Conservation (phyloP, 2,329 filamentous ascomycete species). For the Calonectria pseudoturangicola region DNA sequence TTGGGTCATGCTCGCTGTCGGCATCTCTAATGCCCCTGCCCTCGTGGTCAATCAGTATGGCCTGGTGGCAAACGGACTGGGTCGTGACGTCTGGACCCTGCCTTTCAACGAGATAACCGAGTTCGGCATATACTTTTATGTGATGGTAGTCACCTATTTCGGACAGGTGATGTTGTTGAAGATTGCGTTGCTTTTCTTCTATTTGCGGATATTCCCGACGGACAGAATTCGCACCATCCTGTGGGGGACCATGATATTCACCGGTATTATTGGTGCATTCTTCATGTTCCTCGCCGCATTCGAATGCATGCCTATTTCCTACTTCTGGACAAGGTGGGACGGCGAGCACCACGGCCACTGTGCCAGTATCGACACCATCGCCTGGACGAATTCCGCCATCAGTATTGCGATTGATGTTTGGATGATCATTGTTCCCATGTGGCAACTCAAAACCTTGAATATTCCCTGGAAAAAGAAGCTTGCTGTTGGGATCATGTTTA, state of each 20-base stretch:
- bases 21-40: not conserved
- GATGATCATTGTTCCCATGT: not conserved
- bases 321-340: slow-evolving; percentile 40
- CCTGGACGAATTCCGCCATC: slow-evolving; percentile 37
- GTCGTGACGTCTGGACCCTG: slow-evolving; percentile 34
- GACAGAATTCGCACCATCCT: not conserved
- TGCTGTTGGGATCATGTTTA: slow-evolving; percentile 11
- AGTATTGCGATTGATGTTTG: slow-evolving; percentile 34
- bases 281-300: slow-evolving; percentile 23
- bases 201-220: slow-evolving; percentile 37
- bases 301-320: slow-evolving; percentile 34
- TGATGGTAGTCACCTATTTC: slow-evolving; percentile 30
- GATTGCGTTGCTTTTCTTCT: slow-evolving; percentile 39
- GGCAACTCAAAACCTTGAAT: not conserved
- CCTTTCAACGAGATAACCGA: slow-evolving; percentile 23
- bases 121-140: slow-evolving; percentile 33
- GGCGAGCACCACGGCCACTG: slow-evolving; percentile 28
- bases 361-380: slow-evolving; percentile 8
- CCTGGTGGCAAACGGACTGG: slow-evolving; percentile 35
- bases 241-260: slow-evolving; percentile 30
- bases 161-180: slow-evolving; percentile 36
- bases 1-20: not conserved
- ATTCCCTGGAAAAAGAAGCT: slow-evolving; percentile 14
- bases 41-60: not conserved
- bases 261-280: not conserved